Conservation (phyloP, 352 stramenopile species). For the Phytophthora foliorum region DNA sequence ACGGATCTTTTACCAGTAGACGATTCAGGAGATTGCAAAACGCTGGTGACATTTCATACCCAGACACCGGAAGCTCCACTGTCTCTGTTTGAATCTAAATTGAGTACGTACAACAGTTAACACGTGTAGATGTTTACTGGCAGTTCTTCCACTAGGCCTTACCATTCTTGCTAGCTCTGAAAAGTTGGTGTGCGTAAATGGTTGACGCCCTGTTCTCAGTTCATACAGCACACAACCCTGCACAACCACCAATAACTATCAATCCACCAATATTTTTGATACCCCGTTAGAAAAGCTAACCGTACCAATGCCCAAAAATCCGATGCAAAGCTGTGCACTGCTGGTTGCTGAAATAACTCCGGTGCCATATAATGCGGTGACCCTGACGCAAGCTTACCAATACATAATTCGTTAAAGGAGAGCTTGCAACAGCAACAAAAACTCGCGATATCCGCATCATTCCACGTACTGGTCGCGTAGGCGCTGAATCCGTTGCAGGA, state of each 20-base stretch:
- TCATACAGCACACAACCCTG: slow-evolving; percentile 88
- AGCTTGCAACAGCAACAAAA: neutral
- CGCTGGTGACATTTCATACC: slow-evolving; percentile 58
- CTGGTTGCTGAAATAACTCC: slow-evolving; percentile 89
- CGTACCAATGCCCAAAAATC: slow-evolving; percentile 89
- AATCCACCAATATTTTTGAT: neutral
- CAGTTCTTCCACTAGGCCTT: slow-evolving; percentile 6
- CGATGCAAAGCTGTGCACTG: slow-evolving; percentile 91
- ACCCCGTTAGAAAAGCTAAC: neutral
- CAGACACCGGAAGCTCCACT: slow-evolving; percentile 52
- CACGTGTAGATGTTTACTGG: neutral
- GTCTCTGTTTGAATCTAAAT: slow-evolving; percentile 75
- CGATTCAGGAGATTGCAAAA: slow-evolving; percentile 71
- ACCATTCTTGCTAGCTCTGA: slow-evolving; percentile 78
- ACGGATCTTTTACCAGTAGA: slow-evolving; percentile 78
- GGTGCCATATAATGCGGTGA: slow-evolving; percentile 94
- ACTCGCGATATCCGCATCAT: neutral
- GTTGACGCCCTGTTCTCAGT: slow-evolving; percentile 66
- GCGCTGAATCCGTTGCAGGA: slow-evolving; percentile 56
- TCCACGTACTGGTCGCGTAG: slow-evolving; percentile 44
- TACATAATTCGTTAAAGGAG: neutral
- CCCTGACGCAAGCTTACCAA: slow-evolving; percentile 60
- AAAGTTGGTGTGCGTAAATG: slow-evolving; percentile 83
- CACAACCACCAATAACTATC: neutral
- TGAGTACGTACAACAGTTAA: neutral